Evolutionary conservation across 345 rosid genomes (phyloP).

Genomic region (Excoecaria cochinchinensis): DNA sequence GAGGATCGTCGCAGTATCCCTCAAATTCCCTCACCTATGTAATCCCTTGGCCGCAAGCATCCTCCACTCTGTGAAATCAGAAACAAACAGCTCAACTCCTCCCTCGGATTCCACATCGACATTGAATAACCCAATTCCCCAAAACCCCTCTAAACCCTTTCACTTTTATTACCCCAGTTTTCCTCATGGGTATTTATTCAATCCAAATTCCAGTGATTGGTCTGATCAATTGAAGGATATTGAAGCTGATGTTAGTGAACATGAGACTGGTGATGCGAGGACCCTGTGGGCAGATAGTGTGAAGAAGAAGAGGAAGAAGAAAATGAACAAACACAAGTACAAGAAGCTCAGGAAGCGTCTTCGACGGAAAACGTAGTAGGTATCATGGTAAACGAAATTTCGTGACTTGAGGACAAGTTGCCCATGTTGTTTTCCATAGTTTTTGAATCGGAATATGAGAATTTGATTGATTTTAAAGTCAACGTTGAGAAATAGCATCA

Average conservation of each 20-base stretch:
- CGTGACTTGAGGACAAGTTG: background rate
- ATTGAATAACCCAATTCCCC: background rate
- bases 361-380: conserved; percentile 43
- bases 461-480: background rate
- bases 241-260: background rate
- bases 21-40: background rate
- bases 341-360: conserved; percentile 76
- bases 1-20: conserved; percentile 11
- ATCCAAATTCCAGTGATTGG: conserved; percentile 14
- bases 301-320: conserved; percentile 98
- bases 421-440: background rate
- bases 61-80: background rate
- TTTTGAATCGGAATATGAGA: background rate
- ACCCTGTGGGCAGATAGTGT: conserved; percentile 74
- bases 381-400: background rate
- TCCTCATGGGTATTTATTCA: conserved; percentile 17
- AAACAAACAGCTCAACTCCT: conserved; percentile 1
- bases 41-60: background rate
- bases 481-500: background rate
- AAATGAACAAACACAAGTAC: conserved; percentile 95
- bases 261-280: conserved; percentile 14
- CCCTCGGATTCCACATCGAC: background rate
- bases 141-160: background rate
- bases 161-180: conserved; percentile 17
- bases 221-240: conserved; percentile 6